Percentiles rank a stretch among this genome's conserved stretches.
Evolutionary conservation across 169 alveolate genomes (phyloP).

Genomic region (Ichthyophthirius multifiliis): DNA sequence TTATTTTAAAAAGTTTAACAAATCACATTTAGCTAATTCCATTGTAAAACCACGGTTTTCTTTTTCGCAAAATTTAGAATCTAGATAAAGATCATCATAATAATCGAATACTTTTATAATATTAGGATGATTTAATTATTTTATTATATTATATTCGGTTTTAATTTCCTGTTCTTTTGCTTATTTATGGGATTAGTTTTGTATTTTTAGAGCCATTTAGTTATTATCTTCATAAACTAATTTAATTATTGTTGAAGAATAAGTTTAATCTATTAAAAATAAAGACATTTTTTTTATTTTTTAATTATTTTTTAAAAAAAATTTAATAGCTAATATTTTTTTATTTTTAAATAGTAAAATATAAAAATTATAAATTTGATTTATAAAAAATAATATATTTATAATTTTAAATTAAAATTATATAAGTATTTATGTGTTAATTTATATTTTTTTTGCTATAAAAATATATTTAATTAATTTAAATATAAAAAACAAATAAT

Average conservation of each 20-base stretch:
- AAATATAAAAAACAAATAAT: too few relatives aligned
- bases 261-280: not conserved
- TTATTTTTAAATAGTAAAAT: too few relatives aligned
- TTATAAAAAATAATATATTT: too few relatives aligned
- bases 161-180: not conserved
- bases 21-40: constrained; percentile 3
- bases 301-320: too few relatives aligned
- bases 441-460: too few relatives aligned
- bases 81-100: not conserved
- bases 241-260: not conserved
- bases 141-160: not conserved
- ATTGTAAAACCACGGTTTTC: constrained; percentile 3
- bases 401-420: too few relatives aligned
- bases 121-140: not conserved
- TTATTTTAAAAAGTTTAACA: not conserved
- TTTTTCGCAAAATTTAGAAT: not conserved
- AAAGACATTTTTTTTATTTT: too few relatives aligned
- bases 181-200: not conserved
- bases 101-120: not conserved
- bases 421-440: too few relatives aligned
- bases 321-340: too few relatives aligned
- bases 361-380: too few relatives aligned
- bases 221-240: not conserved
- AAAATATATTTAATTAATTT: too few relatives aligned
- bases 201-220: not conserved